These are phyloP conservation scores for Aspergillus sp. DNA, from an alignment of 2,329 filamentous ascomycete species.

Conservation along the genomic window DNA sequence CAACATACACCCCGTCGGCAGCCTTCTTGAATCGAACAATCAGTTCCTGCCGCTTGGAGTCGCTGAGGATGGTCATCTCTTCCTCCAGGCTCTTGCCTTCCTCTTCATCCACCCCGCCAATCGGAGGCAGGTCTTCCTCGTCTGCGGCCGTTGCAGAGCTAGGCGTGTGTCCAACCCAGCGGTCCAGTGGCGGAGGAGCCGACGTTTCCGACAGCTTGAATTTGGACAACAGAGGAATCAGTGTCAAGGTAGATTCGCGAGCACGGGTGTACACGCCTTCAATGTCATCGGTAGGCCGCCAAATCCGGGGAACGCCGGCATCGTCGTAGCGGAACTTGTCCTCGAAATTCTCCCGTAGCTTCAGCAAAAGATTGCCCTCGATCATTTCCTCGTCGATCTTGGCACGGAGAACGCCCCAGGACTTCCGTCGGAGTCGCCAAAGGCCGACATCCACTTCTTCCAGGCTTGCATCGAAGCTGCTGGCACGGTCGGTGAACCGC, in stretches of 20 bases:
- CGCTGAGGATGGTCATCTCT: constrained; percentile 91
- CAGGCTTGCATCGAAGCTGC: constrained; percentile 87
- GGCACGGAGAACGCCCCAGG: constrained; percentile 83
- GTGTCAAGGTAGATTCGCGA: constrained; percentile 82
- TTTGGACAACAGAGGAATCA: constrained; percentile 83
- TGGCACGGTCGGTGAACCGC: constrained; percentile 82
- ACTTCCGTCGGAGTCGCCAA: constrained; percentile 90
- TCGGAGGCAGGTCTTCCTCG: constrained; percentile 83
- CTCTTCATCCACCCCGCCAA: constrained; percentile 91
- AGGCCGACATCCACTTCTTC: constrained; percentile 90
- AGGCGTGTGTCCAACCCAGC: constrained; percentile 79
- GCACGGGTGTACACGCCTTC: constrained; percentile 92
- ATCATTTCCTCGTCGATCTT: constrained; percentile 97
- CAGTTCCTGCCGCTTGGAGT: constrained; percentile 85
- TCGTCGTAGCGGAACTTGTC: constrained; percentile 99
- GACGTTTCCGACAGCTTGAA: constrained; percentile 77
- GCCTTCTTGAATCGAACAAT: constrained; percentile 97
- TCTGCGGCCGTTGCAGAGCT: constrained; percentile 72
- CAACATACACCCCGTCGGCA: constrained; percentile 94
- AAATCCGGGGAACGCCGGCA: constrained; percentile 88
- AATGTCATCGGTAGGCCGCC: constrained; percentile 95
- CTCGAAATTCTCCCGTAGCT: constrained; percentile 96
- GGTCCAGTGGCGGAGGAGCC: constrained; percentile 74
- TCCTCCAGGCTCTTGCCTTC: constrained; percentile 93
- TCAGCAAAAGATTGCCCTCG: constrained; percentile 93